Base-by-base conservation (phyloP, 2,329 filamentous ascomycete species). In the Alternaria arbusti region DNA sequence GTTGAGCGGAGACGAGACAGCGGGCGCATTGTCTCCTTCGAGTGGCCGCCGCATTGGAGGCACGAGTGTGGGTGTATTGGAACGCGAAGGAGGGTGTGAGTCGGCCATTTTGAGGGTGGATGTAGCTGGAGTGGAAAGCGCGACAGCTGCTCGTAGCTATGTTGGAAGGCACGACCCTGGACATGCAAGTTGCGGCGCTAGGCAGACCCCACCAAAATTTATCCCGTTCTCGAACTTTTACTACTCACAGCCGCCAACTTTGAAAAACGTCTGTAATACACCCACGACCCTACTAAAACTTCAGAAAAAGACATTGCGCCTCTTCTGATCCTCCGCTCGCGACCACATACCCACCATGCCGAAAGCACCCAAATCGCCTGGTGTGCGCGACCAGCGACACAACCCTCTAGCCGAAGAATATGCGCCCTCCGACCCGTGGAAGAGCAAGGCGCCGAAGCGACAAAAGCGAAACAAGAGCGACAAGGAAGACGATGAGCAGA, bases 391-490 rank as follows among this genome's bases (percentile, higher is more conserved):
- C 70, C 89, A 90, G 75, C 89, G 92, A 69, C 95, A 97, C 82
- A 96, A 96, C 72, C 94, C 95, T 44, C 90, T 99, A 64, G 91
- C 95, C 73, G 92, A 97, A 76, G 96, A 98, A 86, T 98, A 77
- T 82, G 90, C 71, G 85, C 93, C 70, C 86, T 90, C 61, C 86
- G 90, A 64, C 84, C 90, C 69, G 79, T 95, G 74, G 88, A 94
- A 83, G 89, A 89, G 78, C 90, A 94, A 85, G 73, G 70, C 78
- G 2, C 85, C 88, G 28, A 89, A 89, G 70, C 85, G 85, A 74
- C 93, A 83, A 68, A 91, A 89, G 80, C 87, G 84, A 58, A 78
- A 78, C 54, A 75, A 81, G 40, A 80, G 85, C 54, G 87, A 87
- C 63, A 86, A 89, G 32, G 57, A 63, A 12, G 84, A 86, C 30